Conservation (phyloP, 2,329 filamentous ascomycete species). For the Torrubiella hemipterigena region DNA sequence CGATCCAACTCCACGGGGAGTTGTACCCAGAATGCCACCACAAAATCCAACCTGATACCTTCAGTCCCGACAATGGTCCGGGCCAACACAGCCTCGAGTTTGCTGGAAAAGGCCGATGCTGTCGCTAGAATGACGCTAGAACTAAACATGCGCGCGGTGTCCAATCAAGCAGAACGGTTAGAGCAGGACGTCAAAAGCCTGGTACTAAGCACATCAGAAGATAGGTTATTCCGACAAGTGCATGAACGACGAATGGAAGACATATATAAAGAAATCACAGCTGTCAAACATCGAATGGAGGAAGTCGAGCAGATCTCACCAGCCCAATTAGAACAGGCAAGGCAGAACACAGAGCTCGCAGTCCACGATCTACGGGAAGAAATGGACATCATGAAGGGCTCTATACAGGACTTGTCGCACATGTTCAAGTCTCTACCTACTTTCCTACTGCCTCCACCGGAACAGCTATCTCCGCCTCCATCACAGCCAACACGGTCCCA, state of each 20-base stretch:
- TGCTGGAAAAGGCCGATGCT: constrained; percentile 17
- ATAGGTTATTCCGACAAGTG: constrained; percentile 14
- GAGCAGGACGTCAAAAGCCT: constrained; percentile 17
- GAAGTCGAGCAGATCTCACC: constrained; percentile 5
- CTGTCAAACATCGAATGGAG: constrained; percentile 9
- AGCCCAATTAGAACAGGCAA: constrained; percentile 10
- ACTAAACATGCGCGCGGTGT: constrained; percentile 19
- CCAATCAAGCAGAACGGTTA: constrained; percentile 15
- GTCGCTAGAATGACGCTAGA: constrained; percentile 25
- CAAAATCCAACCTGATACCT: no score
- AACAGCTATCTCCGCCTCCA: no score
- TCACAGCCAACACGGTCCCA: no score
- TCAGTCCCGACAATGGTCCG: background rate
- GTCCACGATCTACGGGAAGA: constrained; percentile 11
- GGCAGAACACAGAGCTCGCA: constrained; percentile 10
- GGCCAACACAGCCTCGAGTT: constrained; percentile 3
- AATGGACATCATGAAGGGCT: constrained; percentile 12
- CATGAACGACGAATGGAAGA: background rate
- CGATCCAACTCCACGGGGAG: no score
- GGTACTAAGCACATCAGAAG: constrained; percentile 12
- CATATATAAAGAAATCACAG: background rate
- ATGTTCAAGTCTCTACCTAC: no score
- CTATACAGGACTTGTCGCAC: no score
- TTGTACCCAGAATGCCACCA: no score
- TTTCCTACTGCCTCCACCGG: constrained; percentile 11